Base-by-base conservation (phyloP, 73 alveolate species). In the Paramecium sexaurelia region DNA sequence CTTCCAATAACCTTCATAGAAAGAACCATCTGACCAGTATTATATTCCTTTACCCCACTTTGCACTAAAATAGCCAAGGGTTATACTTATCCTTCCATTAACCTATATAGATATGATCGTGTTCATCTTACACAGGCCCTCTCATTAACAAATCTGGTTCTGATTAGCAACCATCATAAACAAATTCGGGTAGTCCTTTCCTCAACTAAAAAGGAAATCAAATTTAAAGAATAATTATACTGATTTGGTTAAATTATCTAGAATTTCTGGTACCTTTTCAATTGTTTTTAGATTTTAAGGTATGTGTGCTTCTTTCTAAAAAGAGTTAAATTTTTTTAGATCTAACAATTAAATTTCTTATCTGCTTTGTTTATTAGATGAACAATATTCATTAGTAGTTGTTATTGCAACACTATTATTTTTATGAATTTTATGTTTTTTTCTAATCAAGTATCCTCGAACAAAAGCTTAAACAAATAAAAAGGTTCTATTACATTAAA, bases 1-100 rank as follows among this genome's bases (percentile, higher is more conserved):
- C 35, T 85, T 96, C 67, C 73, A 91, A 37, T 45, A 35, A 0
- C 95, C 95, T 32, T 84, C 94, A 66, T 91, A 91, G 8, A 6
- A 55, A 4, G 75, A 57, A 1, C 95, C 95, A 87, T 91, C 91
- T 36, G 73, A 17, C 22, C 43, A 61, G 83, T 61, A 61, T 32
- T 61, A 32, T 7, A 61, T 29, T 29, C 83, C 83, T 32, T 61
- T 61, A 29, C 83, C 83, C 83, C 83, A 61, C 26, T 61, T 61
- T 32, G 20, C 39, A 61, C 83, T 24, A 61, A 32, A 29, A 91
- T 27, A 29, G 47, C 20, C 83, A 61, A 61, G 43, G 39, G 39
- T 61, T n/a, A 32, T 61, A 61, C 83, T 61, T 61, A 61, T 61
- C 83, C 43, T 61, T 61, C 83, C 83, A 61, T 61, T 61, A 61